These are phyloP conservation scores for Trichothecium roseum DNA, from an alignment of 2,329 filamentous ascomycete genomes.

Conservation along the genomic window DNA sequence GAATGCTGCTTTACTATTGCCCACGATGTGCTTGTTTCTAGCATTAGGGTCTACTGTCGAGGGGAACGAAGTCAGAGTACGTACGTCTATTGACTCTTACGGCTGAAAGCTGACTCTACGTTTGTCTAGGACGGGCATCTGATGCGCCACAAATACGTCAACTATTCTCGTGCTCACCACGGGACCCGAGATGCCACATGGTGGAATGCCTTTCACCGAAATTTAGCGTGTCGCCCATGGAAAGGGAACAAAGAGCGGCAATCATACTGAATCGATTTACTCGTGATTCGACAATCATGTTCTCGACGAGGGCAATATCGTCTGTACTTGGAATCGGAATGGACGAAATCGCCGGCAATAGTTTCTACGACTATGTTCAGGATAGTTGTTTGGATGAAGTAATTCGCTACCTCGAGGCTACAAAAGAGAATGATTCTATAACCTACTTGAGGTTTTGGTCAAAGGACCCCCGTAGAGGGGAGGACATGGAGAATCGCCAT, in stretches of 20 bases:
- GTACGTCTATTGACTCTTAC: slow-evolving; percentile 20
- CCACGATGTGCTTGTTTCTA: slow-evolving; percentile 78
- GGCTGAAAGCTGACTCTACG: slow-evolving; percentile 4
- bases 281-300: slow-evolving; percentile 74
- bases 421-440: slow-evolving; percentile 85
- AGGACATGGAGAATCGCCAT: slow-evolving; percentile 32
- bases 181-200: slow-evolving; percentile 84
- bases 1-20: slow-evolving; percentile 87
- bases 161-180: slow-evolving; percentile 70
- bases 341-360: slow-evolving; percentile 60
- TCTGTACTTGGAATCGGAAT: slow-evolving; percentile 66
- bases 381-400: slow-evolving; percentile 68
- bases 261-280: slow-evolving; percentile 83
- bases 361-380: slow-evolving; percentile 81
- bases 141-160: slow-evolving; percentile 71
- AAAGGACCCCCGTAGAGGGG: slow-evolving; percentile 56
- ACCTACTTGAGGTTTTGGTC: slow-evolving; percentile 83
- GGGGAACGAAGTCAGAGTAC: slow-evolving; percentile 64
- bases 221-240: slow-evolving; percentile 53
- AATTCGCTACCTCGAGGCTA: slow-evolving; percentile 68
- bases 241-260: slow-evolving; percentile 71
- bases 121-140: slow-evolving; percentile 53
- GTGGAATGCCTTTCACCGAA: slow-evolving; percentile 75
- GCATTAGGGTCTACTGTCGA: slow-evolving; percentile 65
- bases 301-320: slow-evolving; percentile 66